A percentile compares a stretch with the other conserved stretches of the same genome.
Evolutionary conservation across 768 basidiomycete genomes (phyloP).

Genomic region (Trametes maxima): DNA sequence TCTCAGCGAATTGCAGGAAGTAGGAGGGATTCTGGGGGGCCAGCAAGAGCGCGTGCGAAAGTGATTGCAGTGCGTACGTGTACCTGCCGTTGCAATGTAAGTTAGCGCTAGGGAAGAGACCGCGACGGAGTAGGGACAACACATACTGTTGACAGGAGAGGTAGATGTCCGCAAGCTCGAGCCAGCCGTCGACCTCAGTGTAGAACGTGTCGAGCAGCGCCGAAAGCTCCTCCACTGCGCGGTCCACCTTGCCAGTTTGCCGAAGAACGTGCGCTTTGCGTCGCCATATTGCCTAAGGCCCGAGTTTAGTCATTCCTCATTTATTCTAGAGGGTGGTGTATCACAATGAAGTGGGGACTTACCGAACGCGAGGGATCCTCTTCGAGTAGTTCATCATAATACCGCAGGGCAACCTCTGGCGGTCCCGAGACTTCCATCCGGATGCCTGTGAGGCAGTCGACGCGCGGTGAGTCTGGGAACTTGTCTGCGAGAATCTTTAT

Average conservation of each 20-base stretch:
- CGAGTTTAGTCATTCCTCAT: background rate
- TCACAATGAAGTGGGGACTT: slow-evolving; percentile 31
- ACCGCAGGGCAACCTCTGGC: slow-evolving; percentile 57
- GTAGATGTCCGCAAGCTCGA: slow-evolving; percentile 83
- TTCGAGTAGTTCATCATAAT: slow-evolving; percentile 62
- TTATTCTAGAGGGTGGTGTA: background rate
- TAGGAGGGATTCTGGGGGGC: slow-evolving; percentile 87
- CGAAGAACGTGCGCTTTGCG: slow-evolving; percentile 77
- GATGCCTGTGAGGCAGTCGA: slow-evolving; percentile 76
- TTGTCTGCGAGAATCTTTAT: slow-evolving; percentile 59
- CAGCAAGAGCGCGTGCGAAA: slow-evolving; percentile 81
- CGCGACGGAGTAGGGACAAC: background rate
- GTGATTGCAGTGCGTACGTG: slow-evolving; percentile 65
- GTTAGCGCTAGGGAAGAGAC: background rate
- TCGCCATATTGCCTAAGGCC: slow-evolving; percentile 70
- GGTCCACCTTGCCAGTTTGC: slow-evolving; percentile 60
- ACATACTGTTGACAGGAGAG: slow-evolving; percentile 72
- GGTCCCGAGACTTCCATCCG: slow-evolving; percentile 71
- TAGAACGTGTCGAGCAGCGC: slow-evolving; percentile 85
- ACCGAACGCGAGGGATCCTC: slow-evolving; percentile 74
- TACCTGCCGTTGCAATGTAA: slow-evolving; percentile 52
- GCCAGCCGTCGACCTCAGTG: slow-evolving; percentile 85
- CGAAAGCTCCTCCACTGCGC: slow-evolving; percentile 70
- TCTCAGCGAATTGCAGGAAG: slow-evolving; percentile 84
- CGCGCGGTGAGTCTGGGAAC: slow-evolving; percentile 81